Conservation (phyloP, 306 rosid genomes). For the Acacia confusa region DNA sequence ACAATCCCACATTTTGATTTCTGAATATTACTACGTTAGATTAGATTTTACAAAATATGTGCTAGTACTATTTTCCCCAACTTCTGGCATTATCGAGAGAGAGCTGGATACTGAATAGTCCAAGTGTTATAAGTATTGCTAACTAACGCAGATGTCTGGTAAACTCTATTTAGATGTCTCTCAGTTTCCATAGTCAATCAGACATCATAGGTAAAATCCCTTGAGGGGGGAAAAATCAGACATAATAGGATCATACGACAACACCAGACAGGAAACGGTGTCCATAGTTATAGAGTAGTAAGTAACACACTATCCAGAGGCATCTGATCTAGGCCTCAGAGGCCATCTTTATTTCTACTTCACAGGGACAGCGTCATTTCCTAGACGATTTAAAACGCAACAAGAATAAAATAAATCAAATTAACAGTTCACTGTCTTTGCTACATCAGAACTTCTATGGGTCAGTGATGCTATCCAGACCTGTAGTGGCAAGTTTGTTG, state of each 20-base stretch:
- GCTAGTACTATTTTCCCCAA: background rate
- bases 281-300: background rate
- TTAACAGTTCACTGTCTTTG: background rate
- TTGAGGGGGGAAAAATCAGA: background rate
- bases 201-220: background rate
- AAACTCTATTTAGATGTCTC: background rate
- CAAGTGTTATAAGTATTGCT: background rate
- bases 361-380: background rate
- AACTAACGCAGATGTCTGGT: background rate
- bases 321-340: background rate
- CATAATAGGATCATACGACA: background rate
- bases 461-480: constrained; percentile 30
- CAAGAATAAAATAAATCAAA: background rate
- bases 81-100: background rate
- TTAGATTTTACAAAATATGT: background rate
- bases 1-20: background rate
- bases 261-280: background rate
- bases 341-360: constrained; percentile 20
- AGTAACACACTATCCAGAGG: background rate
- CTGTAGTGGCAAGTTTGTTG: constrained; percentile 57
- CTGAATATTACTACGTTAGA: background rate
- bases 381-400: background rate
- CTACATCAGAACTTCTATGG: constrained; percentile 26
- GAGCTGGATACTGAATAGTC: background rate
- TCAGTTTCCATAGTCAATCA: background rate